Conservation (phyloP, 1,139 yeast genomes). For the Arxiozyma heterogenica region DNA sequence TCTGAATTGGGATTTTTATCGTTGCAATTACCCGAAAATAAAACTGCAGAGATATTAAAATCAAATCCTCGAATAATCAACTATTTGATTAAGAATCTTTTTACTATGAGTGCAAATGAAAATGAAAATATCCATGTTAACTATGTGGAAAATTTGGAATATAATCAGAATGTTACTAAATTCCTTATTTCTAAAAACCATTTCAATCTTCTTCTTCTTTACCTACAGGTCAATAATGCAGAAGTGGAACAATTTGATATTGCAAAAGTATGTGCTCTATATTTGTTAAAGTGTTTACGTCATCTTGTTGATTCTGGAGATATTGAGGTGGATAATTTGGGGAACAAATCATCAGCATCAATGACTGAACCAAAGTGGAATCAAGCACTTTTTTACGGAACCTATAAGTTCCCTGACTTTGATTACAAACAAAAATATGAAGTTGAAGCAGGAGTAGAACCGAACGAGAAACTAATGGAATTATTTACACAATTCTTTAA, state of each 20-base stretch:
- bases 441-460: constrained; percentile 12
- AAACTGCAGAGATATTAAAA: constrained; percentile 4
- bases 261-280: neutral
- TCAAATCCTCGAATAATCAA: constrained; percentile 16
- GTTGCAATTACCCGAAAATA: constrained; percentile 11
- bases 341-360: neutral
- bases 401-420: neutral
- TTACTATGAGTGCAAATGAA: neutral
- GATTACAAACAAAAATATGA: constrained; percentile 4
- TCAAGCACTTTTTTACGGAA: neutral
- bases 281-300: neutral
- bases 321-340: neutral
- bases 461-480: constrained; percentile 19
- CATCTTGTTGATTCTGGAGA: neutral
- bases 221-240: constrained; percentile 8
- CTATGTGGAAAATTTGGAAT: neutral
- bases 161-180: neutral
- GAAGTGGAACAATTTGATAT: constrained; percentile 1
- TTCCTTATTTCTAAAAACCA: constrained; percentile 12
- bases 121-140: too few relatives aligned
- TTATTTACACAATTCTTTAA: constrained; percentile 14
- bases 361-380: too few relatives aligned
- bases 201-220: constrained; percentile 11
- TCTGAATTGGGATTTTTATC: constrained; percentile 11
- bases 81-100: constrained; percentile 13